phyloP scores from a whole-genome alignment of 2,329 filamentous ascomycete species.

The Paracamarosporium sp. region DNA sequence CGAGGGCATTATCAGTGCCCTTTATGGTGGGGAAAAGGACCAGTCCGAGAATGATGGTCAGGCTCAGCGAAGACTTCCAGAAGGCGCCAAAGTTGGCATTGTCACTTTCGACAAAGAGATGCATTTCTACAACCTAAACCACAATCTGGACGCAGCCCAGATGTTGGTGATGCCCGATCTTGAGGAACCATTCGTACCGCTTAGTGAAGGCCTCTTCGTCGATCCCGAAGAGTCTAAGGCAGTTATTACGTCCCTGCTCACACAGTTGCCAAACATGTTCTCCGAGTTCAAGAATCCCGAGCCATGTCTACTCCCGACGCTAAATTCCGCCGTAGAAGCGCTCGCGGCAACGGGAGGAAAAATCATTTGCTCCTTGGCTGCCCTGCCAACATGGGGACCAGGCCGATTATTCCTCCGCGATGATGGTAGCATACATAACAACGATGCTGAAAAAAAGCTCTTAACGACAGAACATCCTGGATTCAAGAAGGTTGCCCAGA shows the following conservation, averaged over 20 bases:
- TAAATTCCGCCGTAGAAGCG: slow-evolving; percentile 84
- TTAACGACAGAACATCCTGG: slow-evolving; percentile 87
- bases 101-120: slow-evolving; percentile 96
- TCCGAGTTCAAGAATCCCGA: slow-evolving; percentile 88
- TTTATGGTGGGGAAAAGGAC: slow-evolving; percentile 71
- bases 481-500: slow-evolving; percentile 85
- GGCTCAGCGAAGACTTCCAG: slow-evolving; percentile 66
- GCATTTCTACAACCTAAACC: slow-evolving; percentile 94
- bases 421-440: slow-evolving; percentile 79
- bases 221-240: slow-evolving; percentile 89
- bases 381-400: slow-evolving; percentile 91
- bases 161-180: slow-evolving; percentile 99
- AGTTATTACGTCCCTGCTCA: slow-evolving; percentile 87
- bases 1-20: slow-evolving; percentile 81
- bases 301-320: slow-evolving; percentile 81
- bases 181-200: slow-evolving; percentile 92
- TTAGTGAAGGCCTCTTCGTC: slow-evolving; percentile 91
- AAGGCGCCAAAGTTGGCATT: slow-evolving; percentile 88
- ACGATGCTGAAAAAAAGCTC: slow-evolving; percentile 90
- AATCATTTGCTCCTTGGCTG: slow-evolving; percentile 83
- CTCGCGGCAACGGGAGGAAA: slow-evolving; percentile 89
- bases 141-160: slow-evolving; percentile 83
- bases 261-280: slow-evolving; percentile 84
- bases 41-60: slow-evolving; percentile 57
- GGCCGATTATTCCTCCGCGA: slow-evolving; percentile 85